A percentile compares a stretch with the other conserved stretches of the same genome.
These are phyloP conservation scores for Lactifluus pinguis DNA, from an alignment of 768 basidiomycete genomes.

Conservation along the genomic window DNA sequence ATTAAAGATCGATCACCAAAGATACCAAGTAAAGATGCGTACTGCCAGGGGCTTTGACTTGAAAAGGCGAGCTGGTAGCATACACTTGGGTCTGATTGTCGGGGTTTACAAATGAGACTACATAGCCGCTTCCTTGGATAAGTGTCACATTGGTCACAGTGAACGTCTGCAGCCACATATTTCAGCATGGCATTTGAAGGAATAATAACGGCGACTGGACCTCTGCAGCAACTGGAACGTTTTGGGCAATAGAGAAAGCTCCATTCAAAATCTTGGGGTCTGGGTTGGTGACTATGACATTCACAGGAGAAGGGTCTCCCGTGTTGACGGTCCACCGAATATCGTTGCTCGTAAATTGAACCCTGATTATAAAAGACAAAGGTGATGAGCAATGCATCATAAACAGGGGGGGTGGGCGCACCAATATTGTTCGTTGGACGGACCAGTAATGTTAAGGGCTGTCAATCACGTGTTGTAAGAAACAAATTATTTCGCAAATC, in stretches of 20 bases:
- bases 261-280: conserved; percentile 30
- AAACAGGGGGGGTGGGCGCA: conserved; percentile 3
- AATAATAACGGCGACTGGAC: conserved; percentile 13
- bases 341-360: conserved; percentile 27
- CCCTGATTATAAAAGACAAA: conserved; percentile 22
- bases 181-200: conserved; percentile 14
- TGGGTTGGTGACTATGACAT: conserved; percentile 28
- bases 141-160: conserved; percentile 32
- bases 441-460: conserved; percentile 28
- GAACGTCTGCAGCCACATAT: conserved; percentile 8
- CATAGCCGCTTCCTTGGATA: conserved; percentile 23
- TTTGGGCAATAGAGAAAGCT: conserved; percentile 28
- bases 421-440: conserved; percentile 27
- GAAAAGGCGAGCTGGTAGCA: conserved; percentile 28
- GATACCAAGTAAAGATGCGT: conserved; percentile 16
- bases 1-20: background rate
- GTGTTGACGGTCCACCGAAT: conserved; percentile 28
- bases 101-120: conserved; percentile 30
- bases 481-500: too few relatives aligned
- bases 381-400: background rate
- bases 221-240: conserved; percentile 25
- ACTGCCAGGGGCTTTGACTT: conserved; percentile 32
- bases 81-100: conserved; percentile 26
- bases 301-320: conserved; percentile 29
- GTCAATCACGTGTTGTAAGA: background rate